Base-by-base conservation (phyloP, 2,329 filamentous ascomycete species). In the Hortaea sp. region DNA sequence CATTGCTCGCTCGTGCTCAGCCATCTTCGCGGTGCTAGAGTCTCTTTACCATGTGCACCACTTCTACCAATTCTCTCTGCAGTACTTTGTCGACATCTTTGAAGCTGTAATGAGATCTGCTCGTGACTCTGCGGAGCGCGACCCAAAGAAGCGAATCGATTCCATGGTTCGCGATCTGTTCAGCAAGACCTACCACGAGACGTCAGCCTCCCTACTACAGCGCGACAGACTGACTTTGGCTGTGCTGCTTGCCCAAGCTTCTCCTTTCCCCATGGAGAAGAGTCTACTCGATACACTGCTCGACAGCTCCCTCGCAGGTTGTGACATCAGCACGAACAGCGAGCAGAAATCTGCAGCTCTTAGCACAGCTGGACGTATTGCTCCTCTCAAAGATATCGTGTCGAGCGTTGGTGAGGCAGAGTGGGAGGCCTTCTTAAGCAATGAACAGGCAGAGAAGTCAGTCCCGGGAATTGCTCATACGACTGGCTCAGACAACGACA, bases 21-120 rank as follows among this genome's bases (percentile, higher is more conserved):
- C 92, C 46, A 90, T 98, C 38, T 98, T 97, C 65, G 88, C 94
- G 30, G 86, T 98, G 10, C 74, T 98, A 50, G 94, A 98, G 69
- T 90, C 98, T 66, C 78, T 98, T 48, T 90, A 97, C 67, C 94
- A 95, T 63, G 82, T 98, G 65, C 95, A 98, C 66, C 92, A 97
- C 73, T 97, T 97, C 70, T 98, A 98, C 68, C 94, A 97, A 65
- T 98, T 98, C 75, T 98, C 92, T 34, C 76, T 98, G 49, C 89
- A 95, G 66, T 98, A 95, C 69, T 98, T 98, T 70, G 78, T 95
- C 46, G 86, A 95, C 64, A 98, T 98, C 57, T 98, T 98, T 77
- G 86, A 94, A 63, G 81, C 84, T 5, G 92, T 98, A 6, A 76
- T 98, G 35, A 84, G 84, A 56, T 77, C 80, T 48, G 94, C 94